Conservation (phyloP, 257 asterid species). For the Striga asiatica region DNA sequence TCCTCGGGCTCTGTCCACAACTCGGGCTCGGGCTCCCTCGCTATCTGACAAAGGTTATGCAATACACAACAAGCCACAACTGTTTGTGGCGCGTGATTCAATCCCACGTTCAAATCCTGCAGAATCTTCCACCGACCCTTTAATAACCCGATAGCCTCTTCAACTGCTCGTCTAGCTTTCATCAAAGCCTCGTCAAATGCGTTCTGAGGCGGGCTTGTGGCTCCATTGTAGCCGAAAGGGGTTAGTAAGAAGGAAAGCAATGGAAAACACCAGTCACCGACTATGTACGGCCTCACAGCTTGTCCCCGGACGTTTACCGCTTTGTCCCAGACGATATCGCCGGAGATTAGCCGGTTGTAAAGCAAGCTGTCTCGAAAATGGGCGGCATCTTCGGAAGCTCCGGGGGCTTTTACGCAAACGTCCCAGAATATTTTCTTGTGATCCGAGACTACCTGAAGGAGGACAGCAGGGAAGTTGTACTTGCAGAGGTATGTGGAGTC, state of each 20-base stretch:
- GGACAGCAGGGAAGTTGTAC: constrained; percentile 60
- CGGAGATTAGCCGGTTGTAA: constrained; percentile 61
- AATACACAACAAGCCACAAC: constrained; percentile 93
- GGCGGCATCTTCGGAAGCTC: constrained; percentile 79
- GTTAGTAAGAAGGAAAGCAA: constrained; percentile 78
- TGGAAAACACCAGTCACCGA: constrained; percentile 88
- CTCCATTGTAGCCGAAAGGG: constrained; percentile 59
- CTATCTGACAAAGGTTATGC: constrained; percentile 94
- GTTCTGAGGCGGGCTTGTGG: constrained; percentile 67
- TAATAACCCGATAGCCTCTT: constrained; percentile 85
- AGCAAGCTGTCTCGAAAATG: constrained; percentile 89
- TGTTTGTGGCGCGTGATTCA: constrained; percentile 86
- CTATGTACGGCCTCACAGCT: constrained; percentile 77
- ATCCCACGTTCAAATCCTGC: constrained; percentile 84
- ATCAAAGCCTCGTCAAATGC: constrained; percentile 78
- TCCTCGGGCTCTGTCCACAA: constrained; percentile 94
- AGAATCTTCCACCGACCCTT: constrained; percentile 96
- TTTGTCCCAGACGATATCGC: constrained; percentile 83
- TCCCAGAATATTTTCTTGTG: constrained; percentile 93
- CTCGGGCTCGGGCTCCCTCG: constrained; percentile 97
- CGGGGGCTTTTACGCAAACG: constrained; percentile 94
- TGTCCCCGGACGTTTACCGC: constrained; percentile 65
- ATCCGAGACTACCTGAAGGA: constrained; percentile 92
- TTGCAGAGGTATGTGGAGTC: constrained; percentile 46
- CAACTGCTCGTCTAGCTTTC: constrained; percentile 72